phyloP scores from a whole-genome alignment of 2,329 filamentous ascomycete genomes.

The Beauveria bassiana region DNA sequence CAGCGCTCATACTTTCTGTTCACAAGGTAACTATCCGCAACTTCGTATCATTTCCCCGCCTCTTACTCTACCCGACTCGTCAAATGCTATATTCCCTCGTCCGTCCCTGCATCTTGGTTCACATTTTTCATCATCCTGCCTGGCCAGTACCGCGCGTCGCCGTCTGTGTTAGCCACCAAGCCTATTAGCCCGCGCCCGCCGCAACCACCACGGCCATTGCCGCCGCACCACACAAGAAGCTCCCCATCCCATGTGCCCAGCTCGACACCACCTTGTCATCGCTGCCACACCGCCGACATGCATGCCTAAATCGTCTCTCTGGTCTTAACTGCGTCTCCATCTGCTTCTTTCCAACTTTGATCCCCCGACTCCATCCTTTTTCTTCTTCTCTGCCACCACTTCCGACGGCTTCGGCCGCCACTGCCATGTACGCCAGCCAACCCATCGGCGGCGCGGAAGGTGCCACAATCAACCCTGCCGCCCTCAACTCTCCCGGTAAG shows the following conservation, averaged over 20 bases:
- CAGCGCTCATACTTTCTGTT: not conserved
- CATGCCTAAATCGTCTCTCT: constrained; percentile 2
- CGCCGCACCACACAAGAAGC: constrained; percentile 11
- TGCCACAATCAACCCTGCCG: constrained; percentile 86
- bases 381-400: constrained; percentile 16
- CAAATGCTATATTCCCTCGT: not conserved
- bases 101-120: not conserved
- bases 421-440: constrained; percentile 32
- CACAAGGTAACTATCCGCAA: constrained; percentile 4
- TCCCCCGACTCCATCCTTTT: not conserved
- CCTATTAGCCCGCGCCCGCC: constrained; percentile 1
- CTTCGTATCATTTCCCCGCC: not conserved
- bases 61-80: not conserved
- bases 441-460: constrained; percentile 72
- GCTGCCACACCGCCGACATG: constrained; percentile 10
- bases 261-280: constrained; percentile 11
- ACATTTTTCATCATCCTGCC: not conserved
- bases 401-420: constrained; percentile 13
- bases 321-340: constrained; percentile 1
- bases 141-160: not conserved
- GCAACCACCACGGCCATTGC: constrained; percentile 9
- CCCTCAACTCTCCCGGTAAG: constrained; percentile 72
- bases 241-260: constrained; percentile 12
- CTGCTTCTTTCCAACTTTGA: not conserved
- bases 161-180: not conserved